Evolutionary conservation across 441 rosid genomes (phyloP), one percentile per base, ranked within the genome.

Genomic region (Rhodomyrtus psidioides): DNA sequence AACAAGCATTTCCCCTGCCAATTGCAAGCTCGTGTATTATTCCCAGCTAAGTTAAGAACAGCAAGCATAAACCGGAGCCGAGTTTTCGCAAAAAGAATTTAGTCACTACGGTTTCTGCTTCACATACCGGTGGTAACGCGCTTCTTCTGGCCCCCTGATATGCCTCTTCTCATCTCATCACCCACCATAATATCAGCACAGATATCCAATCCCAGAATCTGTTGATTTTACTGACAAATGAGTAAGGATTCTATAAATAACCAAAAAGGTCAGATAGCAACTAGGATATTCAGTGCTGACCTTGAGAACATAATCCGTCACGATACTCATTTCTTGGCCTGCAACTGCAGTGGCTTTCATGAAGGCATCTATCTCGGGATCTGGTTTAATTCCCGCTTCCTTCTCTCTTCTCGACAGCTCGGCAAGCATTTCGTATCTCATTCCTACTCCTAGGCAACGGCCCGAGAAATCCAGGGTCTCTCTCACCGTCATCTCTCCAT

Each of bases 171-270:
- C 84, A 82, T 82, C 17, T 82, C 84, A 55, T 82, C 62, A 42
- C 84, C 84, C n/a, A 82, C 84, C 84, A 82, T 82, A 26, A 82
- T 82, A 34, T 82, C 84, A 17, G 84, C 58, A 24, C 62, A 82
- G 46, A 82, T 55, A 30, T 82, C 84, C 84, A 82, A 56, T 55
- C 84, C 84, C 28, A 82, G 62, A 30, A 82, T 82, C 84, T 82
- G 84, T 42, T 10, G 46, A 23, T 70, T 39, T 21, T 39, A 21
- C 21, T 21, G 49, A 39, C 14, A 39, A 6, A 54, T 42, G 46
- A 28, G 16, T 7, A 10, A 51, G 83, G 4, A 54, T 82, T 56
- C 28, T 13, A 21, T 53, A 27, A 30, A 54, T 34, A 21, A 82
- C 1, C 3, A 30, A 39, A 54, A 82, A 51, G 26, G 30, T 82